A percentile compares a stretch with the other conserved stretches of the same genome.
Conservation (phyloP, 139 green algal species). For the Cymbomonas tetramitiformis region DNA sequence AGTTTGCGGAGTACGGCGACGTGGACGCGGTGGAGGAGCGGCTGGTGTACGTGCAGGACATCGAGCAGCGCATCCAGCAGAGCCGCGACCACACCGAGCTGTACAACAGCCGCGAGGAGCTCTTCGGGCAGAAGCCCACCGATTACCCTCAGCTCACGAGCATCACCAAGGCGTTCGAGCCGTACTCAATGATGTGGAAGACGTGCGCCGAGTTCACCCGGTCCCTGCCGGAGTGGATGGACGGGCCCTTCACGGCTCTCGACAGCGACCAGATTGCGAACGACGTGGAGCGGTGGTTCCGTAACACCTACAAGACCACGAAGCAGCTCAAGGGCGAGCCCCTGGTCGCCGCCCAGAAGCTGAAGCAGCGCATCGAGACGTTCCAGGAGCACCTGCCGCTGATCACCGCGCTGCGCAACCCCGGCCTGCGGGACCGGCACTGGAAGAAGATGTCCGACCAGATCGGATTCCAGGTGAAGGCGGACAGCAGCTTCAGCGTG, state of each 20-base stretch:
- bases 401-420: constrained; percentile 35
- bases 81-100: constrained; percentile 36
- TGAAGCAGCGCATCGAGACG: constrained; percentile 37
- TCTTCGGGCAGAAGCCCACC: constrained; percentile 43
- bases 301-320: constrained; percentile 16
- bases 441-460: constrained; percentile 42
- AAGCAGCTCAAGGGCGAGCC: constrained; percentile 26
- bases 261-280: constrained; percentile 34
- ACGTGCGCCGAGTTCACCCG: constrained; percentile 33
- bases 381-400: constrained; percentile 43
- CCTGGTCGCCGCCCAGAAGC: constrained; percentile 21
- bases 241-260: constrained; percentile 32
- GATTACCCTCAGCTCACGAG: constrained; percentile 40
- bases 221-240: constrained; percentile 39
- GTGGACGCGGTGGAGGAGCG: constrained; percentile 48
- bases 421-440: constrained; percentile 33
- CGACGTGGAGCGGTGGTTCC: constrained; percentile 45
- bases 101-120: constrained; percentile 45
- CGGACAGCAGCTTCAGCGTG: constrained; percentile 47
- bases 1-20: constrained; percentile 44
- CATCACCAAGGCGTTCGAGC: constrained; percentile 39
- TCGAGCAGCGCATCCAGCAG: constrained; percentile 33
- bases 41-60: constrained; percentile 32
- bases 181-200: constrained; percentile 38
- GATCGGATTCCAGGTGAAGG: constrained; percentile 44